Evolutionary conservation across 768 basidiomycete species (phyloP).

Genomic region (Auricularia sp.): DNA sequence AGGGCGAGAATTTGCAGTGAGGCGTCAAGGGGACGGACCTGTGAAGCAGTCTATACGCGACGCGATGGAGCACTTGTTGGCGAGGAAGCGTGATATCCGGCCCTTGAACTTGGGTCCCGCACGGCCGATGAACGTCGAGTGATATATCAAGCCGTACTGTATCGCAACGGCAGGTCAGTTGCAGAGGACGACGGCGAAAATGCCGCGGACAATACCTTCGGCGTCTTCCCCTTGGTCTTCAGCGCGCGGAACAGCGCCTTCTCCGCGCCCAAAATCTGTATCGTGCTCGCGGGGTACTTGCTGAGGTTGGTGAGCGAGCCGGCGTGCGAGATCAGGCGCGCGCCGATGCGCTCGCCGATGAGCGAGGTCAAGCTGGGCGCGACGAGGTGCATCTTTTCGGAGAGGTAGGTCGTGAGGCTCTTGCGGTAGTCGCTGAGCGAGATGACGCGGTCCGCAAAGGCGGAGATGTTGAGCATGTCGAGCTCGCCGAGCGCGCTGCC

Average conservation of each 20-base stretch:
- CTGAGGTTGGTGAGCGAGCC: conserved; percentile 92
- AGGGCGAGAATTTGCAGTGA: background rate
- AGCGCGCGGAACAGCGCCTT: conserved; percentile 95
- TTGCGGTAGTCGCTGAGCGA: conserved; percentile 92
- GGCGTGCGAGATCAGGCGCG: conserved; percentile 88
- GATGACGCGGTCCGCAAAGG: conserved; percentile 83
- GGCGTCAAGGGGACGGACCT: background rate
- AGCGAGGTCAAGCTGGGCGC: conserved; percentile 88
- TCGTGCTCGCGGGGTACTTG: conserved; percentile 97
- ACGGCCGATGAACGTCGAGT: conserved; percentile 92
- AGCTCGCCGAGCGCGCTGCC: conserved; percentile 83
- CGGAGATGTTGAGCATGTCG: conserved; percentile 90
- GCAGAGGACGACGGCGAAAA: conserved; percentile 1
- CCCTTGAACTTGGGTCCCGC: conserved; percentile 93
- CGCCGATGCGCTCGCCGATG: conserved; percentile 86
- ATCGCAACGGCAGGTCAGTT: background rate
- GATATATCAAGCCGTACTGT: conserved; percentile 95
- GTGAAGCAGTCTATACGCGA: conserved; percentile 93
- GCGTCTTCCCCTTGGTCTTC: conserved; percentile 98
- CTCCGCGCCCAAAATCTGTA: conserved; percentile 96
- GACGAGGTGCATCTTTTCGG: conserved; percentile 97
- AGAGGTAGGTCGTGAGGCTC: conserved; percentile 72
- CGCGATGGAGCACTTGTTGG: conserved; percentile 97
- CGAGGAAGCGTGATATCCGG: conserved; percentile 95
- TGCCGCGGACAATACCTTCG: conserved; percentile 49